Evolutionary conservation across 2,329 filamentous ascomycete genomes (phyloP), one percentile per base, ranked within the genome.

Genomic region (Neofusicoccum sp.): DNA sequence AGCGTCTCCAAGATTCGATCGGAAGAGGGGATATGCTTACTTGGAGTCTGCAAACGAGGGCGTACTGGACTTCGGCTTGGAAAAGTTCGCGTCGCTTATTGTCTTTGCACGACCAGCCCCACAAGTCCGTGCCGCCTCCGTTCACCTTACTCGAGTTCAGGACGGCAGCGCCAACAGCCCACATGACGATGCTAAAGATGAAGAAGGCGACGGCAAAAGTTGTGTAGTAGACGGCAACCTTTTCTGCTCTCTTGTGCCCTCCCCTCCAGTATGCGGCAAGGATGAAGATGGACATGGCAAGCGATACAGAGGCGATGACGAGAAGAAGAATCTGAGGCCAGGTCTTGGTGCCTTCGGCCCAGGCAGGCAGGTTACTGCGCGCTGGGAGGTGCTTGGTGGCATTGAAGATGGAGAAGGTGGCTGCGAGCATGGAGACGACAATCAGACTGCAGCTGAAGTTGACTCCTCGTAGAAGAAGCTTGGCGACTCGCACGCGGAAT

Each of bases 401-500:
- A 75, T 95, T 91, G 85, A 99, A 99, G 75, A 99, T 93, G 67
- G 87, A 80, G 71, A 99, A 90, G 3, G 91, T 91, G n/a, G 91
- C 85, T 12, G 89, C 87, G 58, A 99, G 80, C 85, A 99, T 93
- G 64, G 92, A 83, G 61, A 99, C 84, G 66, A 99, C 91, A 73
- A 99, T 97, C 63, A 98, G 83, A 75, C 90, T 93, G 82, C 95
- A 99, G 76, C 91, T 92, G 76, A 99, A 98, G 82, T 93, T 97
- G 78, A 98, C 90, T 61, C 91, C 89, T 66, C 95, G 89, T n/a
- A 99, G 87, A 64, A 96, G 86, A 69, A 98, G 88, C 80, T 99
- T 99, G 67, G 93, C 95, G 76, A 98, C 83, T 48, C 95, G 87
- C 34, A 98, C 93, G 67, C 91, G 86, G 36, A 88, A 88, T 80